Evolutionary conservation across 331 rosid genomes (phyloP).

Genomic region (Acacia pycnantha): DNA sequence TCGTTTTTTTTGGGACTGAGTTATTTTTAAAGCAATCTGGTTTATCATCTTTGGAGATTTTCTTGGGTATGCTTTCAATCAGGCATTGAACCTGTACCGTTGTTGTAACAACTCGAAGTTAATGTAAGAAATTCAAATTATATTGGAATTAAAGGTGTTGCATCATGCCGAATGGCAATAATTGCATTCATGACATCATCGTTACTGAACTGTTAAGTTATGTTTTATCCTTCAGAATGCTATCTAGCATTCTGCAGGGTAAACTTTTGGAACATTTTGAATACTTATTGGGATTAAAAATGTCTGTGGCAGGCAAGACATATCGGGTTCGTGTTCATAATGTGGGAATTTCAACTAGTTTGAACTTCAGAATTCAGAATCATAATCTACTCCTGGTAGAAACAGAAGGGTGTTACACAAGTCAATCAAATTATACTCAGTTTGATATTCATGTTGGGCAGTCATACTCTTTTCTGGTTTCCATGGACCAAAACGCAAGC

Average conservation of each 20-base stretch:
- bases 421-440: slow-evolving; percentile 59
- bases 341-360: slow-evolving; percentile 23
- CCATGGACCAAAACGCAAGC: slow-evolving; percentile 29
- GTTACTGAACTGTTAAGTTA: neutral
- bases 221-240: neutral
- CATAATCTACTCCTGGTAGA: slow-evolving; percentile 76
- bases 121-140: neutral
- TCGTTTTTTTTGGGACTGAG: neutral
- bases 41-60: neutral
- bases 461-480: slow-evolving; percentile 80
- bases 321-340: neutral
- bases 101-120: neutral
- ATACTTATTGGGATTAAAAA: neutral
- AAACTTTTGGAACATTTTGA: neutral
- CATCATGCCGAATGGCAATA: neutral
- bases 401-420: slow-evolving; percentile 78
- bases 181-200: neutral
- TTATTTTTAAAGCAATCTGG: neutral
- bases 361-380: slow-evolving; percentile 35
- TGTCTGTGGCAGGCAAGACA: neutral
- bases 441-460: slow-evolving; percentile 94
- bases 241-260: neutral
- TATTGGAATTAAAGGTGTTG: neutral
- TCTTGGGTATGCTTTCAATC: neutral
- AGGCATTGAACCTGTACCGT: neutral